These are phyloP conservation scores for Peronospora destructor DNA, from an alignment of 352 stramenopile species.

Conservation along the genomic window DNA sequence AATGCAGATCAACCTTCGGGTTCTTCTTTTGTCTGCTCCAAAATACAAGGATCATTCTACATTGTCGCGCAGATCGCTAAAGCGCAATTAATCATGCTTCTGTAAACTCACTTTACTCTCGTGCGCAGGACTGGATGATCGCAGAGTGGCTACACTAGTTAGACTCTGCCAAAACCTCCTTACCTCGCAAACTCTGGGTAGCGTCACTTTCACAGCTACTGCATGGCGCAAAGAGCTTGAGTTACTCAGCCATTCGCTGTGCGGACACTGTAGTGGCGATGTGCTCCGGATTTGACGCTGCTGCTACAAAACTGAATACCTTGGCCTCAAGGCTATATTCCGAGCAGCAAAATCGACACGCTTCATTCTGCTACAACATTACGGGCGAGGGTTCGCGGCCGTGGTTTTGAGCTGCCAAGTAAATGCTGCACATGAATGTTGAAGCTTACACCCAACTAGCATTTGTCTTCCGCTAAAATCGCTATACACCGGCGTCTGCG, in stretches of 20 bases:
- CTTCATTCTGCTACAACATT: slow-evolving; percentile 87
- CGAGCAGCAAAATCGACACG: slow-evolving; percentile 32
- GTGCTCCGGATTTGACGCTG: slow-evolving; percentile 37
- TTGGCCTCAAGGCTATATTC: slow-evolving; percentile 32
- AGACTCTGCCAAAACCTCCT: slow-evolving; percentile 44
- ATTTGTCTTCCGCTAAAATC: too few species aligned
- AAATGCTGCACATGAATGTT: slow-evolving; percentile 42
- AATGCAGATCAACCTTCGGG: slow-evolving; percentile 11
- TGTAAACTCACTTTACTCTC: slow-evolving; percentile 38
- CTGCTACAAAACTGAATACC: slow-evolving; percentile 57
- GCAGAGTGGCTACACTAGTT: slow-evolving; percentile 41
- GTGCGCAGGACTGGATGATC: slow-evolving; percentile 39
- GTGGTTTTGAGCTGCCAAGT: slow-evolving; percentile 45
- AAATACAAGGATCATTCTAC: slow-evolving; percentile 43
- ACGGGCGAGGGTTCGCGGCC: slow-evolving; percentile 53
- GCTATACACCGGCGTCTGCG: too few species aligned
- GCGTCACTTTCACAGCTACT: slow-evolving; percentile 56
- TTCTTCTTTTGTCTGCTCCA: slow-evolving; percentile 55
- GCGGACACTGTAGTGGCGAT: slow-evolving; percentile 44
- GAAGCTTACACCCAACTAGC: too few species aligned
- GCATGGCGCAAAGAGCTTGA: slow-evolving; percentile 48
- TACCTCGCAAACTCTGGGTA: slow-evolving; percentile 32
- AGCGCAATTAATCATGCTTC: slow-evolving; percentile 1
- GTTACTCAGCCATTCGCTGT: slow-evolving; percentile 73
- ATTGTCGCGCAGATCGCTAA: slow-evolving; percentile 11